Base-by-base conservation (phyloP, 1,284 basidiomycete genomes). In the Grifola frondosa region DNA sequence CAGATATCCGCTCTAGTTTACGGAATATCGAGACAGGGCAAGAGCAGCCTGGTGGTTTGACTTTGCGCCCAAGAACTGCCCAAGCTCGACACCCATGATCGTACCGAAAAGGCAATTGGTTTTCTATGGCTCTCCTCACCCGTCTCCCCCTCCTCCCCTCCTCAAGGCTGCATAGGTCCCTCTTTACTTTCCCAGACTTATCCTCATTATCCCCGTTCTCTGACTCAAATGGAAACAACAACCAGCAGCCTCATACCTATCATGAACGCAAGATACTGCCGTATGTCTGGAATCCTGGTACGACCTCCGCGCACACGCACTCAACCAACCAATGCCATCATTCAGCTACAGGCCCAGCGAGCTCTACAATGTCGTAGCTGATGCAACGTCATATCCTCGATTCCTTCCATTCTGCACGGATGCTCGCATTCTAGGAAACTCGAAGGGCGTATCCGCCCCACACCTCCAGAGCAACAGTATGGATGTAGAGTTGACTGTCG, bases 381-480 rank as follows among this genome's bases (percentile, higher is more conserved):
- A 98, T 65, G 88, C 97, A 16, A 79, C 78, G 7, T 86, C 89
- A 5, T 99, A 98, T 66, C 76, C 84, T 10, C 70, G 71, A 37
- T 99, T 97, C 61, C 73, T 99, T 35, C 96, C 96, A 0, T 97
- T 92, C 65, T 97, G 95, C 69, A 81, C 80, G 13, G 69, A 71
- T 22, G 91, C 93, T 2, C 80, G 79, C 19, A 78, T 97, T 31
- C 68, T 94, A 29, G 63, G 64, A 25, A 62, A 64, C 13, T 56
- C 53, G 46, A 54, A 63, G 20, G 48, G 56, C 29, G 57, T 57
- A 42, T 47, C 54, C 39, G 34, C 52, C 45, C 37, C 39, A 34
- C 43, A 40, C 10, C 47, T 39, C 10, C 52, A 40, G 7, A 40
- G 42, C 17, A 49, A 45, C 31, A n/a, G n/a, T n/a, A 81, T 94